phyloP scores from a whole-genome alignment of 208 protist species.

The Angomonas deanei region DNA sequence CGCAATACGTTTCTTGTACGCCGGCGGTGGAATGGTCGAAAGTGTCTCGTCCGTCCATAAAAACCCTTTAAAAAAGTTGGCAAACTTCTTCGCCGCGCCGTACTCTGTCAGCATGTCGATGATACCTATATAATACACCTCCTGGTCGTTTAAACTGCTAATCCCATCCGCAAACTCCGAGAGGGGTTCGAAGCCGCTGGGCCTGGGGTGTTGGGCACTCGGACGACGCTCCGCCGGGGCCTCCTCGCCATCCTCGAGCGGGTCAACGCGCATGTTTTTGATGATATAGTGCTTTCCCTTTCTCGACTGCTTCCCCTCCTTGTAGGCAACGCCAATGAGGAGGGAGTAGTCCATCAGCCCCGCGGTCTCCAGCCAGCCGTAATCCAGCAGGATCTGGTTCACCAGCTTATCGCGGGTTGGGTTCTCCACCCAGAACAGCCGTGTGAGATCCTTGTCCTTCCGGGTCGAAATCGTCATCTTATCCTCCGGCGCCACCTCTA shows the following conservation, averaged over 20 bases:
- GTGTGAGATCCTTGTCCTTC: slow-evolving; percentile 84
- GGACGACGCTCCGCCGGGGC: slow-evolving; percentile 15
- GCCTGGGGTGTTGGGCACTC: neutral
- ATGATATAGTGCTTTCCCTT: slow-evolving; percentile 31
- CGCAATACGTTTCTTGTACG: slow-evolving; percentile 54
- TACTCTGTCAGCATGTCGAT: slow-evolving; percentile 86
- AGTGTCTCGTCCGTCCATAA: slow-evolving; percentile 67
- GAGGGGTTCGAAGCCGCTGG: neutral
- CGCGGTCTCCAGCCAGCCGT: slow-evolving; percentile 37
- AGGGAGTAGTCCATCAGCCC: slow-evolving; percentile 87
- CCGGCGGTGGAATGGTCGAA: slow-evolving; percentile 67
- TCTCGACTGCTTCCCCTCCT: slow-evolving; percentile 40
- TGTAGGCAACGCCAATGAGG: slow-evolving; percentile 77
- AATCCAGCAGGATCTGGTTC: slow-evolving; percentile 52
- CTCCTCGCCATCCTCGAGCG: neutral
- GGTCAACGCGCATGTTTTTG: slow-evolving; percentile 33
- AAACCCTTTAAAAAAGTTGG: slow-evolving; percentile 87
- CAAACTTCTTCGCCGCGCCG: slow-evolving; percentile 71
- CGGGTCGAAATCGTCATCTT: slow-evolving; percentile 36
- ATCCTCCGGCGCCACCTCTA: slow-evolving; percentile 26
- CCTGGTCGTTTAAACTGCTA: slow-evolving; percentile 56
- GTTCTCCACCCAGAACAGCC: slow-evolving; percentile 66
- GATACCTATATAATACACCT: slow-evolving; percentile 85
- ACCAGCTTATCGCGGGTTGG: slow-evolving; percentile 35
- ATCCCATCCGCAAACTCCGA: slow-evolving; percentile 49